Base-by-base conservation (phyloP, 805 yeast species). In the Candida caryicola region DNA sequence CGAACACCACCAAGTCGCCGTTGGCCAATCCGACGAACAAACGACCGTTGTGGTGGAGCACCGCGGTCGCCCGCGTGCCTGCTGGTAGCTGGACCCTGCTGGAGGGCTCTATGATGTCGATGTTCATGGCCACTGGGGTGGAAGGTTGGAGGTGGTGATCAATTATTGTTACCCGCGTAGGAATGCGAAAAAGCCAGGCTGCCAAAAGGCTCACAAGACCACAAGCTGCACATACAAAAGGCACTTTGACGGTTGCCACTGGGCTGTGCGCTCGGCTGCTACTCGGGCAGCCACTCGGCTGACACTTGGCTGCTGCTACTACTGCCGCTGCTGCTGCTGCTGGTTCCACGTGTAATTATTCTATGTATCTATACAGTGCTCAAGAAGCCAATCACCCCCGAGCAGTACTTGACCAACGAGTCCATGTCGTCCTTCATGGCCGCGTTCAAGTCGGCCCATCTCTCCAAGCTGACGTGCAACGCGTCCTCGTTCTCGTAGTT, bases 361-460 rank as follows among this genome's bases (percentile, higher is more conserved):
- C n/a, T n/a, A n/a, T n/a, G n/a, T n/a, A n/a, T 10, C 25, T 57
- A 69, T n/a, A 64, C 66, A 28, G 73, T 62, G 4, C 71, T 57
- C 33, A 87, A 67, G 51, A 85, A 79, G 46, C 71, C 74, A 23
- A 85, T 64, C 13, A 89, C 88, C 41, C 95, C 90, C 1, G 93
- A 74, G 59, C 95, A 86, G 60, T 80, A 87, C 56, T 88, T 85
- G 28, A 78, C 77, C 43, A 85, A 60, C 21, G 74, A 77, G 52
- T 87, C 95, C 51, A 90, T 59, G 12, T 68, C 70, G 3, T 67
- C 69, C 27, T 72, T 66, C 33, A 68, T 71, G 0, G 40, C 48
- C 6, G 53, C 44, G 43, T 77, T 81, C 6, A 57, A 54, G 1
- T 36, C 49, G 29, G 68, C 60, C 82, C 86, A 84, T 16, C 56